These are phyloP conservation scores for Cystobasidiopsis lactophilus DNA, from an alignment of 768 basidiomycete genomes.

Conservation along the genomic window DNA sequence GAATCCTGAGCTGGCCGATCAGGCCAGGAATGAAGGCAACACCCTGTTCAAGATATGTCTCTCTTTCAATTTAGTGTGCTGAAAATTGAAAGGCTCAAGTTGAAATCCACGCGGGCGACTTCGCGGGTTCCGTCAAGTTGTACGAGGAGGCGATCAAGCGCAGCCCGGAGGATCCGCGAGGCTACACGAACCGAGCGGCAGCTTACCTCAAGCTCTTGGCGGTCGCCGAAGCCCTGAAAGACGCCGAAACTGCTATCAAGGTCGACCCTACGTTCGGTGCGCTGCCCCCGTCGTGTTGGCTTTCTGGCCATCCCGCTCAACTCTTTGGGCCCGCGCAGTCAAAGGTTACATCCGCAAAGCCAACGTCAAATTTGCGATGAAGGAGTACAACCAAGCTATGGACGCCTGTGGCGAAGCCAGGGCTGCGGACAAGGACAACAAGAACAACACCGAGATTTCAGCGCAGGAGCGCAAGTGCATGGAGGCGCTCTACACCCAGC, in stretches of 20 bases:
- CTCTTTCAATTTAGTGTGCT: background rate
- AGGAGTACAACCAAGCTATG: slow-evolving; percentile 68
- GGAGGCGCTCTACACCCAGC: slow-evolving; percentile 52
- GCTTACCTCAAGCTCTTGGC: slow-evolving; percentile 90
- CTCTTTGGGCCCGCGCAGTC: background rate
- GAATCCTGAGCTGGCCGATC: slow-evolving; percentile 57
- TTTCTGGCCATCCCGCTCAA: background rate
- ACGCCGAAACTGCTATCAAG: slow-evolving; percentile 78
- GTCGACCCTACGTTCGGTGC: slow-evolving; percentile 64
- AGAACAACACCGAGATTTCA: slow-evolving; percentile 64
- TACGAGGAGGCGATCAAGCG: slow-evolving; percentile 96
- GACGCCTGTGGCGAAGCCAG: slow-evolving; percentile 52
- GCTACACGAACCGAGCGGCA: slow-evolving; percentile 95
- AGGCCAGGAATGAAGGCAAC: slow-evolving; percentile 82
- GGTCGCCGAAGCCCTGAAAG: slow-evolving; percentile 85
- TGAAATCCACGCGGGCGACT: slow-evolving; percentile 40
- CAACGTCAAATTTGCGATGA: slow-evolving; percentile 66
- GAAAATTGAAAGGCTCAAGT: background rate
- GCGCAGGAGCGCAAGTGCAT: slow-evolving; percentile 59
- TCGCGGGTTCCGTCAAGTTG: slow-evolving; percentile 67
- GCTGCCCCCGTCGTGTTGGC: slow-evolving; percentile 15
- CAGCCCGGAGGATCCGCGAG: slow-evolving; percentile 65
- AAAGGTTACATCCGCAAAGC: slow-evolving; percentile 92
- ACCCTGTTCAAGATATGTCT: slow-evolving; percentile 48
- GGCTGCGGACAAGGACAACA: slow-evolving; percentile 54